Conservation (phyloP, 345 rosid genomes). For the Salix dunnii region DNA sequence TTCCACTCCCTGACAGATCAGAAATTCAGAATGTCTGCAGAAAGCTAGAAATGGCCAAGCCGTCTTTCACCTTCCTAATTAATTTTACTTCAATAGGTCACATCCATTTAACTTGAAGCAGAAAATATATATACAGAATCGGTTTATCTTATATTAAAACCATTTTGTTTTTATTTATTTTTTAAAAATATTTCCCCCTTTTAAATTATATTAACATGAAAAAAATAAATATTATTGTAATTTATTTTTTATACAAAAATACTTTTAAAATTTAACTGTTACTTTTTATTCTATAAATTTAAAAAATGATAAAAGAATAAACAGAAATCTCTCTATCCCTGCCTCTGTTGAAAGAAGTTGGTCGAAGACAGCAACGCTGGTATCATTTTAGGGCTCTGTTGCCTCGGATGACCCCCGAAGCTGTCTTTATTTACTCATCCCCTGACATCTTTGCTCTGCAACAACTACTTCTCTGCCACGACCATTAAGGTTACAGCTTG, state of each 20-base stretch:
- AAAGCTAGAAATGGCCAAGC: not conserved
- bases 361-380: not conserved
- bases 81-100: not conserved
- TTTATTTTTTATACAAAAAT: too few species aligned
- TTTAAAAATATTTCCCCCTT: too few species aligned
- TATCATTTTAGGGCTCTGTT: too few species aligned
- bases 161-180: too few species aligned
- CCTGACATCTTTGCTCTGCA: not conserved
- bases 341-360: not conserved
- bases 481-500: not conserved
- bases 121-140: too few species aligned
- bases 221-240: too few species aligned
- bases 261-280: too few species aligned
- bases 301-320: not conserved
- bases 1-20: not conserved
- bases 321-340: not conserved
- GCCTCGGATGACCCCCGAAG: too few species aligned
- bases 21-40: not conserved
- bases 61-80: not conserved
- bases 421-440: not conserved
- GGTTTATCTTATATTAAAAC: too few species aligned
- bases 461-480: not conserved
- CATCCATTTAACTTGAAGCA: not conserved
- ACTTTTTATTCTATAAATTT: not conserved
- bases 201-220: too few species aligned